Evolutionary conservation across 139 green algal species (phyloP), one percentile per base, ranked within the genome.

Genomic region (Ettlia oleoabundans): DNA sequence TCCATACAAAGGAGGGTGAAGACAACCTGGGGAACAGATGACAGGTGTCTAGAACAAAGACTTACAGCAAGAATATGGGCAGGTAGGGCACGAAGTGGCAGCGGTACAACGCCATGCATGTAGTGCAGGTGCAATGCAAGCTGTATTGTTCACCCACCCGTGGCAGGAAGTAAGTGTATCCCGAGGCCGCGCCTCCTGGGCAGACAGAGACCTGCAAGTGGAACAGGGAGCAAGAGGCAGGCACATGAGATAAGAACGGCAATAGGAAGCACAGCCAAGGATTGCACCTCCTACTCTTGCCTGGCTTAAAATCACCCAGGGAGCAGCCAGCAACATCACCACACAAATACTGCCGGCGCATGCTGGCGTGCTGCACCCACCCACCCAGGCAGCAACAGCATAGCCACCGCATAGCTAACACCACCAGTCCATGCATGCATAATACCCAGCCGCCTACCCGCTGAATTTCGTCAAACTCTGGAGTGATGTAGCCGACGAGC

Each of bases 161-260:
- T 2, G 95, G 95, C 26, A 97, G 88, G 75, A 98, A 97, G 86
- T 96, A 97, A 22, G 94, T 96, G 85, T 88, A 91, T 13, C 89
- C 90, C 26, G 83, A 87, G 13, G 86, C 80, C 52, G 84, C n/a
- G 35, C 88, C 88, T 5, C 71, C 79, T 33, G 89, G 87, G 81
- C 89, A 95, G 2, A 86, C 82, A 9, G 81, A 87, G 67, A 94
- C 86, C 85, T 90, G 83, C 76, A 82, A 1, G 13, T 5, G 42
- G 8, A 32, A 53, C 28, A 19, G 64, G 38, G 37, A 65, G n/a
- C n/a, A 40, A 35, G 21, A 35, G n/a, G 15, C n/a, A 69, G 47
- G 47, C 47, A 58, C 22, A 67, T 9, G 13, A 24, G 22, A 33
- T 67, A n/a, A n/a, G n/a, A n/a, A n/a, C n/a, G n/a, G n/a, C n/a